A percentile compares a stretch with the other conserved stretches of the same genome.
Conservation (phyloP, 371 early-diverging fungal species). For the Actinomortierella wolfii region DNA sequence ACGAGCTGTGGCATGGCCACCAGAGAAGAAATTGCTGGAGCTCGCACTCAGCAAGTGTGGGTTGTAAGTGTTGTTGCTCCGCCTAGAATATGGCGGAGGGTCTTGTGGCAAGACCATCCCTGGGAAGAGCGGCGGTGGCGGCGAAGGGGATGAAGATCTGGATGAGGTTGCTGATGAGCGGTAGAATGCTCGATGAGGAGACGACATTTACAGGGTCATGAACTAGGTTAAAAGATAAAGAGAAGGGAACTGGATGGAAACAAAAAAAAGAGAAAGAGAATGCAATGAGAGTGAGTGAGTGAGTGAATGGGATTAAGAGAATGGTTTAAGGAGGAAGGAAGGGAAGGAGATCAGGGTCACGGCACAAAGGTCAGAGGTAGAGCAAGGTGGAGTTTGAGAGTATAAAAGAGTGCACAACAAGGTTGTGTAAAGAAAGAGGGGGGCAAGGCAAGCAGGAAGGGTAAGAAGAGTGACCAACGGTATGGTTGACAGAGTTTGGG, state of each 20-base stretch:
- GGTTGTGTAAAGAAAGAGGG: too few species aligned
- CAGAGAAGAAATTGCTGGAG: slow-evolving; percentile 37
- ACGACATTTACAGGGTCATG: slow-evolving; percentile 44
- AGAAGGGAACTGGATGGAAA: background rate
- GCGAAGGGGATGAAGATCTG: slow-evolving; percentile 43
- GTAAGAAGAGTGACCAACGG: too few species aligned
- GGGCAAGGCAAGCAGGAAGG: too few species aligned
- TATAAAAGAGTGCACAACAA: too few species aligned
- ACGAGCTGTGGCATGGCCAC: slow-evolving; percentile 22
- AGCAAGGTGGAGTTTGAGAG: background rate
- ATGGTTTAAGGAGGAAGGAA: background rate
- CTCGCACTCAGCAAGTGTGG: slow-evolving; percentile 15
- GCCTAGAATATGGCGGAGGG: slow-evolving; percentile 43
- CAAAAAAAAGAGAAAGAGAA: background rate
- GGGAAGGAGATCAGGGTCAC: background rate
- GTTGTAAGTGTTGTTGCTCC: slow-evolving; percentile 23
- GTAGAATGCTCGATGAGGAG: slow-evolving; percentile 32
- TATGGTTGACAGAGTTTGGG: too few species aligned
- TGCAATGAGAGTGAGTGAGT: background rate
- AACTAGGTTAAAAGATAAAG: slow-evolving; percentile 4
- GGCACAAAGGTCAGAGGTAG: background rate
- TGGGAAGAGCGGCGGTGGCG: slow-evolving; percentile 33
- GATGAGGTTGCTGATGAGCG: slow-evolving; percentile 49
- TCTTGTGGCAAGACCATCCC: slow-evolving; percentile 46
- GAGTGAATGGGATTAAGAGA: background rate